Base-by-base conservation (phyloP, 306 rosid genomes). In the Heteromeles arbutifolia region DNA sequence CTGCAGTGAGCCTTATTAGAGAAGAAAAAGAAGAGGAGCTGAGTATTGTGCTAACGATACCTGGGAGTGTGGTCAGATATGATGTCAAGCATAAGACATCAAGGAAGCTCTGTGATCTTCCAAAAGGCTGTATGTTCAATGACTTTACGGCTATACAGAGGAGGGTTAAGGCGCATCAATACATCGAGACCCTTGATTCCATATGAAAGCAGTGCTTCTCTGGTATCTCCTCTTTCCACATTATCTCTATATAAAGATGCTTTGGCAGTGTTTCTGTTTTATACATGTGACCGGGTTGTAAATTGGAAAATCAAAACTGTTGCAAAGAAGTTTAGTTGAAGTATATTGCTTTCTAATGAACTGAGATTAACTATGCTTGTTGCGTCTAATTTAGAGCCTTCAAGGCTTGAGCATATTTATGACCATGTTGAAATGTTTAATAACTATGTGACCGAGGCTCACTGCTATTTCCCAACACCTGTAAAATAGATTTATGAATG, bases 181-280 rank as follows among this genome's bases (percentile, higher is more conserved):
- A 67, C 69, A 6, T 76, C 1, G 78, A 85, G 74, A 63, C 80
- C 63, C 69, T 82, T 34, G 83, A 77, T 34, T 63, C 72, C 53
- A 70, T 85, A 24, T 68, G 64, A 78, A 26, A 69, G 24, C 37
- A 17, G 37, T 15, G 73, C 11, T 48, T 69, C 26, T 43, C 8
- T 25, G 73, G 58, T 69, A 9, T 69, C 58, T 69, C 39, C 73
- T 69, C 34, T 21, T 8, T 45, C 37, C 32, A n/a, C 18, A 34
- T 67, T 59, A 25, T 8, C 32, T 59, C 26, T 59, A 4, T 14
- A 24, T 25, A 59, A 59, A 29, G 65, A 59, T 24, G 31, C 2
- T 59, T 59, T 25, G 65, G 24, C 12, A 12, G 32, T 14, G 32
- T 59, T 59, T 59, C 32, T 59, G 11, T 24, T 59, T 25, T 59